phyloP scores from a whole-genome alignment of 2,329 filamentous ascomycete species.

The Botrytis hyacinthi region DNA sequence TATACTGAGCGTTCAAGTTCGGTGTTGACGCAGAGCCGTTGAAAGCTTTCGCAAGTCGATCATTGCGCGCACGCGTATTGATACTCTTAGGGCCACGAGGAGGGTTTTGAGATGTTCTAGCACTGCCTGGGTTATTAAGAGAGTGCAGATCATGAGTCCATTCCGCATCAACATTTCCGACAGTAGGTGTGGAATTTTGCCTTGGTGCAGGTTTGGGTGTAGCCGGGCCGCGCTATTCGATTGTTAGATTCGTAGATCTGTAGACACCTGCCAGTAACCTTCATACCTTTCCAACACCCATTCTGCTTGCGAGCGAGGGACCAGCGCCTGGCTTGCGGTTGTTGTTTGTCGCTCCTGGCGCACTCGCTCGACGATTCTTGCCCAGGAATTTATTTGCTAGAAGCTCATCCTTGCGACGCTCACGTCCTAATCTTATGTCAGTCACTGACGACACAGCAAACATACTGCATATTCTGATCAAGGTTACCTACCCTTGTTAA shows the following conservation, averaged over 20 bases:
- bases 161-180: slow-evolving; percentile 61
- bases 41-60: slow-evolving; percentile 32
- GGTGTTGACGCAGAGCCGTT: slow-evolving; percentile 36
- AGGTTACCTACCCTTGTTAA: slow-evolving; percentile 34
- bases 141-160: slow-evolving; percentile 71
- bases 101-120: slow-evolving; percentile 43
- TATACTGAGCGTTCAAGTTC: slow-evolving; percentile 38
- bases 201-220: slow-evolving; percentile 30
- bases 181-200: slow-evolving; percentile 37
- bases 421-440: slow-evolving; percentile 45
- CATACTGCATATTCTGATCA: too few species aligned
- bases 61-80: slow-evolving; percentile 31
- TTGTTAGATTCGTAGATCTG: slow-evolving; percentile 22
- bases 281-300: slow-evolving; percentile 69
- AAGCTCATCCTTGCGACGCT: slow-evolving; percentile 68
- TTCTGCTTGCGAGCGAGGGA: slow-evolving; percentile 66
- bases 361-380: slow-evolving; percentile 56
- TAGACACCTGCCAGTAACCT: not conserved
- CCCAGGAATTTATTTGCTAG: slow-evolving; percentile 73
- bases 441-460: slow-evolving; percentile 11
- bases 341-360: slow-evolving; percentile 47
- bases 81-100: slow-evolving; percentile 35
- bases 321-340: slow-evolving; percentile 47
- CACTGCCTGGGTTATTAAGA: slow-evolving; percentile 44
- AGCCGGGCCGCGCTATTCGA: slow-evolving; percentile 27